These are phyloP conservation scores for Plasmodium blacklocki DNA, from an alignment of 169 alveolate species.

Conservation along the genomic window DNA sequence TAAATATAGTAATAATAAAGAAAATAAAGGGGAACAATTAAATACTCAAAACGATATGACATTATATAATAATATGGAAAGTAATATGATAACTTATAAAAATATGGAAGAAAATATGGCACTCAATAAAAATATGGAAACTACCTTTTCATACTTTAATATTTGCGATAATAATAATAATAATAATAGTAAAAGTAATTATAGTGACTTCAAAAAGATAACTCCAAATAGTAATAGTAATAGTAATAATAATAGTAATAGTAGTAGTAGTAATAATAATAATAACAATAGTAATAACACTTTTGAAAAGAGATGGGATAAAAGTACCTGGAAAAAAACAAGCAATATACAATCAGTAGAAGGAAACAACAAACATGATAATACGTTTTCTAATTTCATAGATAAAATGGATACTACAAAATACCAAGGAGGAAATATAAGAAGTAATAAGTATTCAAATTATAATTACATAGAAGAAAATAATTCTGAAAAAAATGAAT, in stretches of 20 bases:
- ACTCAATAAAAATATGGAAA: slow-evolving; percentile 17
- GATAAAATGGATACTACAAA: slow-evolving; percentile 16
- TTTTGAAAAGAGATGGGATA: slow-evolving; percentile 17
- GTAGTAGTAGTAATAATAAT: too few relatives aligned
- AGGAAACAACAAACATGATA: slow-evolving; percentile 24
- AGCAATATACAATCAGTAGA: slow-evolving; percentile 21
- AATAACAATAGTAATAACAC: background rate
- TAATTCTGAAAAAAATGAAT: slow-evolving; percentile 9
- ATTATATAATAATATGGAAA: slow-evolving; percentile 20
- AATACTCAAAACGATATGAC: slow-evolving; percentile 16
- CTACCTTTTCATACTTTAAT: slow-evolving; percentile 13
- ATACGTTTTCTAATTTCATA: slow-evolving; percentile 17
- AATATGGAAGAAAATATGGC: slow-evolving; percentile 11
- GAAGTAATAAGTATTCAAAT: slow-evolving; percentile 1
- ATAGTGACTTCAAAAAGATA: background rate
- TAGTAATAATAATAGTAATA: too few relatives aligned
- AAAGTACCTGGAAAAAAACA: slow-evolving; percentile 7
- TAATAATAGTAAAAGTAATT: slow-evolving; percentile 7
- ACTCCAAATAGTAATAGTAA: too few relatives aligned
- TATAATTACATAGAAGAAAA: slow-evolving; percentile 9
- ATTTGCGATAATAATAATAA: slow-evolving; percentile 4
- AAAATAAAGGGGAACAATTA: slow-evolving; percentile 3
- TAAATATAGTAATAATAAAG: slow-evolving; percentile 16
- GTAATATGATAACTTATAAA: background rate
- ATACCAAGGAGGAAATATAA: background rate